Evolutionary conservation across 2,329 filamentous ascomycete genomes (phyloP).

Genomic region (Claviceps citrina): DNA sequence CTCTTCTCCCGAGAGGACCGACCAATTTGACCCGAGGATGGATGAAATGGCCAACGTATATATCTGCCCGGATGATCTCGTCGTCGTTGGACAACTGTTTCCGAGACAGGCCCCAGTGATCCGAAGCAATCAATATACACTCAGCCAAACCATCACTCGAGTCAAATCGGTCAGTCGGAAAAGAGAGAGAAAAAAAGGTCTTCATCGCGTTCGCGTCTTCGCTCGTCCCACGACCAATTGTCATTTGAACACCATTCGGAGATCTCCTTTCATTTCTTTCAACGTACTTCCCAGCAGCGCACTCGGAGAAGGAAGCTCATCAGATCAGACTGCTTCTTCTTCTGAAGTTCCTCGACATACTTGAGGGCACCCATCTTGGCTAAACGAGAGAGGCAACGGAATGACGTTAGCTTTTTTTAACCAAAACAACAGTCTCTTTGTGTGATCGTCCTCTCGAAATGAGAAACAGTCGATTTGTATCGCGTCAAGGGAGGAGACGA

Average conservation of each 20-base stretch:
- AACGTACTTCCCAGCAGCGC: slow-evolving; percentile 98
- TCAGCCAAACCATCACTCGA: neutral
- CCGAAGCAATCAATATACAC: neutral
- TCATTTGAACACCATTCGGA: slow-evolving; percentile 12
- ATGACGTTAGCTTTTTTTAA: slow-evolving; percentile 2
- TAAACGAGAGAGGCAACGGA: slow-evolving; percentile 13
- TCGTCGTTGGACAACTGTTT: too few species aligned
- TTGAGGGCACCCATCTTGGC: slow-evolving; percentile 98
- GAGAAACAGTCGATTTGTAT: too few species aligned
- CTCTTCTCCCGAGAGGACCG: too few species aligned
- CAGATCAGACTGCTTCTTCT: slow-evolving; percentile 99
- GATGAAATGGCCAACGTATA: too few species aligned
- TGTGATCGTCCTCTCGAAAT: neutral
- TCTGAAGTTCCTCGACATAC: slow-evolving; percentile 99
- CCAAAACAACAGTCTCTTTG: neutral
- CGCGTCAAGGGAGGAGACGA: slow-evolving; percentile 11
- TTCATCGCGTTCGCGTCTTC: slow-evolving; percentile 11
- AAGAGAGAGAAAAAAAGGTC: too few species aligned
- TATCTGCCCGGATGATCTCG: too few species aligned
- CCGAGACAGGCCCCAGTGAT: too few species aligned
- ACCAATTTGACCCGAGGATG: too few species aligned
- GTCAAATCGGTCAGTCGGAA: slow-evolving; percentile 1
- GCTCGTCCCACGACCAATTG: slow-evolving; percentile 20
- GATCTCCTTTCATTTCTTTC: too few species aligned
- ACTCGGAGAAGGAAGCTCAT: slow-evolving; percentile 99